These are phyloP conservation scores for Sanguinoderma infundibulare DNA, from an alignment of 1,284 basidiomycete genomes.

Conservation along the genomic window DNA sequence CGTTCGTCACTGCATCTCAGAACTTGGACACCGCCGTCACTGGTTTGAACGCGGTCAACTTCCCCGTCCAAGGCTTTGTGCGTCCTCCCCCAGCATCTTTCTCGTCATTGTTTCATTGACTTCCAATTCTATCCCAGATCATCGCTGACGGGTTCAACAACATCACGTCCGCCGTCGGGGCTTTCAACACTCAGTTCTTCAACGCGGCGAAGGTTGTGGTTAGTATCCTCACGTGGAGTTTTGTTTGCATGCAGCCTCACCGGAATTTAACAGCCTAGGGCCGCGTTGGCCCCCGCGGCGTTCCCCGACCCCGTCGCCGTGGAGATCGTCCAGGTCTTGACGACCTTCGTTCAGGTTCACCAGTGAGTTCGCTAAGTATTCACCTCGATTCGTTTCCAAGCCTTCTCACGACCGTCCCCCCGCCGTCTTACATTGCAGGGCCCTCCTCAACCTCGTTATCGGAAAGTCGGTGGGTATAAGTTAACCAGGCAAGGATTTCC, in stretches of 20 bases:
- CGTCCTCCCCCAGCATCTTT: neutral
- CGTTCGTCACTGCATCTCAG: neutral
- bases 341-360: neutral
- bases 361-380: neutral
- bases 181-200: neutral
- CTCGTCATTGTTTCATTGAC: neutral
- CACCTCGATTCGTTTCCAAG: neutral
- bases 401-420: neutral
- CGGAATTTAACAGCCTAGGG: neutral
- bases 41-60: neutral
- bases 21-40: neutral
- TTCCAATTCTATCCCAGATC: neutral
- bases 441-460: too few relatives aligned
- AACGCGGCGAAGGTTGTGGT: too few relatives aligned
- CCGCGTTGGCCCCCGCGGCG: neutral
- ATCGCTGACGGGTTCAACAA: neutral
- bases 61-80: neutral
- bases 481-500: neutral
- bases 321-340: neutral
- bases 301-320: neutral
- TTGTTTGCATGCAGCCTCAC: neutral
- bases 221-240: neutral
- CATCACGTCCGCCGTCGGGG: neutral
- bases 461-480: neutral
- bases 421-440: neutral